Conservation (phyloP, 192 early-diverging fungal genomes). For the Entomortierella beljakovae region DNA sequence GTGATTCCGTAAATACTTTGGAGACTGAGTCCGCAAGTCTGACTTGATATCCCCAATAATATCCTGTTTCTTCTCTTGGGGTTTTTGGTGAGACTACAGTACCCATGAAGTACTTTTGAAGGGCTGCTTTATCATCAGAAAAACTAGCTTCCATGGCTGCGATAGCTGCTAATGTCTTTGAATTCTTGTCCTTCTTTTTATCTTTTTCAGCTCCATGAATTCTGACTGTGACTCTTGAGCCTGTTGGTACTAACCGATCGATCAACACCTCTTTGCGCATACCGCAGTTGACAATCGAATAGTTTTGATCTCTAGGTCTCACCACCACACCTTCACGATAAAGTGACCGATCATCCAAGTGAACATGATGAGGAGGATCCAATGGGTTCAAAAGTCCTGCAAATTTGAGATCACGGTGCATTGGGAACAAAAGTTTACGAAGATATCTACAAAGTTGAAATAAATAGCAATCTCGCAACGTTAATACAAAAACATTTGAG, state of each 20-base stretch:
- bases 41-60: conserved; percentile 80
- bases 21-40: conserved; percentile 68
- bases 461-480: too few species aligned
- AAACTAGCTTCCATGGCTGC: conserved; percentile 43
- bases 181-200: conserved; percentile 42
- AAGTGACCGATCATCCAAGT: conserved; percentile 66
- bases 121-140: conserved; percentile 27
- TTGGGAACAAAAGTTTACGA: conserved; percentile 74
- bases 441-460: conserved; percentile 62
- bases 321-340: conserved; percentile 74
- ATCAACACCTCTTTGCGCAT: conserved; percentile 60
- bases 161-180: conserved; percentile 34
- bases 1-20: conserved; percentile 69
- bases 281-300: conserved; percentile 50
- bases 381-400: conserved; percentile 73
- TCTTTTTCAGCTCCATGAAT: conserved; percentile 44
- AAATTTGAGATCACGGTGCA: conserved; percentile 72
- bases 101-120: conserved; percentile 59
- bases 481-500: too few species aligned
- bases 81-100: conserved; percentile 68
- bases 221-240: conserved; percentile 68
- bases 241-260: conserved; percentile 64
- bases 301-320: conserved; percentile 30
- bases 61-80: conserved; percentile 68
- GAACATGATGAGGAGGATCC: conserved; percentile 75